phyloP scores from a whole-genome alignment of 1,139 yeast species.

The Suhomyces terraborum region DNA sequence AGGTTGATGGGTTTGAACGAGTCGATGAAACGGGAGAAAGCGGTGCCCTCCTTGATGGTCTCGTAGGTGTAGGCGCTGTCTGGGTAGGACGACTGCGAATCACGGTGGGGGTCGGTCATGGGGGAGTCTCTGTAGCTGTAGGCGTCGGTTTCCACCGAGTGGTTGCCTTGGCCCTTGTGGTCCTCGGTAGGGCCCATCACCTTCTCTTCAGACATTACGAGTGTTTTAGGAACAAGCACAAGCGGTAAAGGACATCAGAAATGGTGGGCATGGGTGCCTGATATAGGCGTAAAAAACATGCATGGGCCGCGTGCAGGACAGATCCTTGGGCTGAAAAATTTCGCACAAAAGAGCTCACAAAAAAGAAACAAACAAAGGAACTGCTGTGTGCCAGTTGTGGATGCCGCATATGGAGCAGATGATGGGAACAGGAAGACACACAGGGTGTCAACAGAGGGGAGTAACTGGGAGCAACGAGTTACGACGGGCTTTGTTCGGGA shows the following conservation, averaged over 20 bases:
- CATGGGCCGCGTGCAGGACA: constrained; percentile 1
- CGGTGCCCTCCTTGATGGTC: constrained; percentile 19
- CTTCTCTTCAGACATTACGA: constrained; percentile 17
- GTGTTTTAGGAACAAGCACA: neutral
- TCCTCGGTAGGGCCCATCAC: constrained; percentile 26
- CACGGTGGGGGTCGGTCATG: constrained; percentile 4
- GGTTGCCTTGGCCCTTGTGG: constrained; percentile 18
- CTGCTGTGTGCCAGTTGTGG: no score
- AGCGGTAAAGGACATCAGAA: neutral
- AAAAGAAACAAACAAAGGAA: constrained; percentile 9
- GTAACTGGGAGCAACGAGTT: no score
- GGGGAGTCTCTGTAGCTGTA: constrained; percentile 18
- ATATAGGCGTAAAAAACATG: constrained; percentile 5
- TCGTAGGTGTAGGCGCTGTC: constrained; percentile 20
- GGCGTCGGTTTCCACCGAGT: constrained; percentile 17
- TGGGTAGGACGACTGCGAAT: constrained; percentile 10
- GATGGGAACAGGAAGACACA: no score
- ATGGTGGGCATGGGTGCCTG: constrained; percentile 5
- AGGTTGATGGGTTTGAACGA: constrained; percentile 45
- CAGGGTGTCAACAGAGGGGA: no score
- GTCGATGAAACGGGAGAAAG: constrained; percentile 30
- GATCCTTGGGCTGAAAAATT: constrained; percentile 10
- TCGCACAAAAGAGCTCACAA: constrained; percentile 10
- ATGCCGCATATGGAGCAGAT: neutral
- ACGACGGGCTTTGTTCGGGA: no score